Base-by-base conservation (phyloP, 1,284 basidiomycete genomes). In the Pseudozyma pruni region DNA sequence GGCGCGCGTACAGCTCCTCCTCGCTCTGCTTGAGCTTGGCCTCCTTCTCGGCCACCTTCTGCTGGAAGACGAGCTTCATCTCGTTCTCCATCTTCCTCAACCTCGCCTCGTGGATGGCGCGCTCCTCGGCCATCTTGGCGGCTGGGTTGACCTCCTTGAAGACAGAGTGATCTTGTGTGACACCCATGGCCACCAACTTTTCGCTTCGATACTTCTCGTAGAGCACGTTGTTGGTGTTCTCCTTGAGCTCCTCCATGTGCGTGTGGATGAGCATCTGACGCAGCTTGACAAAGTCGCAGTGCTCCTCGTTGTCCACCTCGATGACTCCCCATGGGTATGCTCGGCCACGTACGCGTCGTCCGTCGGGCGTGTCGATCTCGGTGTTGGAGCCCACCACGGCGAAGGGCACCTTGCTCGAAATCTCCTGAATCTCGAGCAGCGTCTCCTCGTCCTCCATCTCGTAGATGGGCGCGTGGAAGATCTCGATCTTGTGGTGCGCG, bases 31-130 rank as follows among this genome's bases (percentile, higher is more conserved):
- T 81, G 50, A 81, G 76, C 73, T 81, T 81, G 53, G 79, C 72
- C 58, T 81, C 80, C 74, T 81, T 81, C 59, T 81, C 80, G 17
- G 78, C 72, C 31, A 81, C 80, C 62, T 81, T 81, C 48, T 80
- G 78, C 63, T 81, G 80, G 78, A 81, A 81, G 57, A 81, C 80
- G 45, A 75, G 68, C 74, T 81, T 80, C 80, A 81, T 81, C 63
- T 81, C 80, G 69, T 76, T 79, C 60, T 81, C 80, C 80, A 81
- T 81, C 78, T 81, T 80, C 60, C 76, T 69, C 50, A 81, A 66
- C 52, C 80, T 79, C 48, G 80, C 77, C 61, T 81, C 80, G 72
- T 81, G 80, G 54, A 81, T 66, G 7, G 80, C 77, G 31, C 80
- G 74, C 47, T 80, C 80, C 66, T 81, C 80, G 56, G 77, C 78